Evolutionary conservation across 2,329 filamentous ascomycete genomes (phyloP), one percentile per base, ranked within the genome.

Genomic region (Acrocalymma vagum): DNA sequence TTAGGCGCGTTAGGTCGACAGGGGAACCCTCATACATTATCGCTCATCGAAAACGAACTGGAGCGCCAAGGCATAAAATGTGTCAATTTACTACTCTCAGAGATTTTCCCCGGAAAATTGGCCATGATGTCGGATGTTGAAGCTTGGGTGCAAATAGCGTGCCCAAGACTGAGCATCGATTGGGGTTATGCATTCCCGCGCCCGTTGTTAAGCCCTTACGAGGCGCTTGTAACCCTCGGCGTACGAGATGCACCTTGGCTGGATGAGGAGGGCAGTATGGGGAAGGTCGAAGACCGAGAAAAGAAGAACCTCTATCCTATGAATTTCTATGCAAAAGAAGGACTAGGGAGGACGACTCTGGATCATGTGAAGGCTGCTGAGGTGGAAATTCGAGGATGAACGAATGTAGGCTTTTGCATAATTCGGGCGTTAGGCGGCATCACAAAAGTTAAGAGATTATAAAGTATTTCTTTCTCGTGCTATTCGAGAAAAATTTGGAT

Each of bases 61-160:
- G 79, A 78, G 15, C 79, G 83, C 28, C 78, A 82, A 46, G 88
- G 87, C 0, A 87, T 95, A 9, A 87, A 90, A 0, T 92, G 85
- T 60, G 82, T 99, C 26, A 93, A 95, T 54, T 69, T 99, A 1
- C 75, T 97, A 8, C 79, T 99, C 4, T 94, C 88, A 49, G 94
- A 99, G 75, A 97, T 99, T 38, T 96, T 97, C 67, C 94, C 95
- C 0, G 92, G 90, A 0, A 99, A 97, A 74, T 73, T 99, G 53
- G 91, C 90, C 0, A 85, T 94, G 77, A 96, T 99, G 90, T 58
- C 58, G 20, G 93, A 97, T 62, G 89, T 99, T 3, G 93, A 96
- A 65, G 95, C 91, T 59, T 99, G 94, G 94, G 93, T 99, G 25
- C 94, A 99, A 72, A 91, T 99, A 34, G 94, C 94, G 5, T 99